Evolutionary conservation across 177 flowering plant species (phyloP).

Genomic region (Vitis hybrid): DNA sequence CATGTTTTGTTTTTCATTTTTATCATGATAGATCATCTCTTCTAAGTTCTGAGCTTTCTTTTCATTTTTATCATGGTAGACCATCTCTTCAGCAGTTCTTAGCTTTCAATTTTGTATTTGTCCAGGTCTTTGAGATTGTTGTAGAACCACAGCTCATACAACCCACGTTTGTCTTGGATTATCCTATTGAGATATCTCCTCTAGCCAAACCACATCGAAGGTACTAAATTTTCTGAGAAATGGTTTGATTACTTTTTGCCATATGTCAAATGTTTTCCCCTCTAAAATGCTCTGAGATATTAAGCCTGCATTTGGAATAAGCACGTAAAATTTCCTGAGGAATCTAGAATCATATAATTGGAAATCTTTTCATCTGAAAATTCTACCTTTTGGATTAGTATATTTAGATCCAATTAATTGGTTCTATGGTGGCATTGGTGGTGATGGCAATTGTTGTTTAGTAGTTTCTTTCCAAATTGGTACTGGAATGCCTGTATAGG

Average conservation of each 20-base stretch:
- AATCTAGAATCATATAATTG: too few species aligned
- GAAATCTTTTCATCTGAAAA: too few species aligned
- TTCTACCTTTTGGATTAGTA: too few species aligned
- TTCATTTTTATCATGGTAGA: neutral
- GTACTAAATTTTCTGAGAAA: slow-evolving; percentile 32
- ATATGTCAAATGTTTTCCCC: neutral
- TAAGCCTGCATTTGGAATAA: neutral
- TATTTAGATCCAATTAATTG: too few species aligned
- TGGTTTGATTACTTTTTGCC: neutral
- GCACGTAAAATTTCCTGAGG: too few species aligned
- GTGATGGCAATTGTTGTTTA: too few species aligned
- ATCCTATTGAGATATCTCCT: slow-evolving; percentile 95
- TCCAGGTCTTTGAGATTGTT: slow-evolving; percentile 81
- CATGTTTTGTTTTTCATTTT: too few species aligned
- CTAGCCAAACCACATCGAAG: slow-evolving; percentile 94
- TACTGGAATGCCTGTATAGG: too few species aligned
- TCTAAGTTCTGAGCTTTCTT: neutral
- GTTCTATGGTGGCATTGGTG: too few species aligned
- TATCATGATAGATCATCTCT: too few species aligned
- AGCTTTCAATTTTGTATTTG: slow-evolving; percentile 13
- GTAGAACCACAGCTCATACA: slow-evolving; percentile 87
- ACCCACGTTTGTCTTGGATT: slow-evolving; percentile 96
- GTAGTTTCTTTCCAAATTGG: too few species aligned
- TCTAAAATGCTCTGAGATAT: neutral
- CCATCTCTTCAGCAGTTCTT: neutral